Evolutionary conservation across 2,329 filamentous ascomycete genomes (phyloP).

Genomic region (Cladosporium austrohemisphaericum): DNA sequence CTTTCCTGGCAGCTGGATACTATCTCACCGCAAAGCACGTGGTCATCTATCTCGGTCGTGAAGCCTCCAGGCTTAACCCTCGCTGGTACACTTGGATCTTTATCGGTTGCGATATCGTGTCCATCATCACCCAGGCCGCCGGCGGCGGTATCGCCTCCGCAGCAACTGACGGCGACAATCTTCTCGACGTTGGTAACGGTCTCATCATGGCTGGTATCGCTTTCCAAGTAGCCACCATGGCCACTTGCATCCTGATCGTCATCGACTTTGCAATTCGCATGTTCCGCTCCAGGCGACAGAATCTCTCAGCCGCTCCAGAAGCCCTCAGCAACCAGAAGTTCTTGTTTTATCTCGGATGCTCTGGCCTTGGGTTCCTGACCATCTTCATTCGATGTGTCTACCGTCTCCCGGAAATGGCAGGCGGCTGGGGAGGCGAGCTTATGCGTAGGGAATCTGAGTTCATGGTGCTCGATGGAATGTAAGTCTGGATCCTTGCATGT

Average conservation of each 20-base stretch:
- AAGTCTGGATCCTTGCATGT: not conserved
- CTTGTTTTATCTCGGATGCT: conserved; percentile 50
- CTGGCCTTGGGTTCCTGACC: conserved; percentile 56
- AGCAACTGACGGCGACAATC: conserved; percentile 28
- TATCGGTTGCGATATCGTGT: conserved; percentile 47
- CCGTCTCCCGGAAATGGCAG: conserved; percentile 50
- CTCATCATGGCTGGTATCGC: conserved; percentile 46
- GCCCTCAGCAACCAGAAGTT: conserved; percentile 41
- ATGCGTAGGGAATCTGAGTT: conserved; percentile 49
- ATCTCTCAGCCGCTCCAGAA: not conserved
- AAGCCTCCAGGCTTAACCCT: conserved; percentile 41
- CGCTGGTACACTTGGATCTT: conserved; percentile 49
- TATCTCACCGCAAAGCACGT: conserved; percentile 48
- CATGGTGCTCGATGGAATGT: conserved; percentile 42
- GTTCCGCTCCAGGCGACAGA: conserved; percentile 2
- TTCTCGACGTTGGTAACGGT: conserved; percentile 39
- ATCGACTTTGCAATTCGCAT: conserved; percentile 37
- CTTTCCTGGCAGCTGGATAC: conserved; percentile 45
- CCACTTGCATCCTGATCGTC: conserved; percentile 40
- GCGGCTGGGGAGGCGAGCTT: conserved; percentile 46
- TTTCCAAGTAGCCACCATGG: conserved; percentile 43
- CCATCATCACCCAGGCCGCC: conserved; percentile 43
- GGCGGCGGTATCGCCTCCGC: conserved; percentile 42
- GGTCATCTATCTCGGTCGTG: conserved; percentile 41
- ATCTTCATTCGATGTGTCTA: conserved; percentile 65